Conservation (phyloP, 306 rosid genomes). For the Vigna angularis region DNA sequence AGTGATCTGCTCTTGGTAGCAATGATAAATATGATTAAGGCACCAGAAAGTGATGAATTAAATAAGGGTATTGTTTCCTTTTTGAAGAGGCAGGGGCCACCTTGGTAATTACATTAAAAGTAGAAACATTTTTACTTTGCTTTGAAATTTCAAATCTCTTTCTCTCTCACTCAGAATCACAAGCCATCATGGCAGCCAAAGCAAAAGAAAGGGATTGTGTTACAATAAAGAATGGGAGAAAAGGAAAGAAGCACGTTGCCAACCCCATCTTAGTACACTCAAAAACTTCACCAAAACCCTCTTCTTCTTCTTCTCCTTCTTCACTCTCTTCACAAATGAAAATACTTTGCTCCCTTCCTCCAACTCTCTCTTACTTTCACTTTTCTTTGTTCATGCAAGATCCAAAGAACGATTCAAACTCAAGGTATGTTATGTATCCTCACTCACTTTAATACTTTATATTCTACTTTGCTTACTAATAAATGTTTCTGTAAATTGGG, state of each 20-base stretch:
- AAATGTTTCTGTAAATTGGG: not conserved
- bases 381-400: slow-evolving; percentile 88
- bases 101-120: slow-evolving; percentile 59
- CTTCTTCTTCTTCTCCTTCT: slow-evolving; percentile 43
- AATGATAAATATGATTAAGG: slow-evolving; percentile 66
- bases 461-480: not conserved
- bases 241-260: slow-evolving; percentile 63
- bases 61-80: slow-evolving; percentile 41
- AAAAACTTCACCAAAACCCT: slow-evolving; percentile 41
- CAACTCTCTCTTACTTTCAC: slow-evolving; percentile 53
- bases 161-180: slow-evolving; percentile 48
- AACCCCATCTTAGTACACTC: slow-evolving; percentile 53
- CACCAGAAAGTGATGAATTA: slow-evolving; percentile 48
- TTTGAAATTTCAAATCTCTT: slow-evolving; percentile 58
- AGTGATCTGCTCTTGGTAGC: slow-evolving; percentile 51
- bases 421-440: slow-evolving; percentile 58
- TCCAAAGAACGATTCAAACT: slow-evolving; percentile 68
- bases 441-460: not conserved
- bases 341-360: slow-evolving; percentile 62
- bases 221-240: slow-evolving; percentile 65
- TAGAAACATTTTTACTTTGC: slow-evolving; percentile 60
- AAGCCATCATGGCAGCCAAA: slow-evolving; percentile 71
- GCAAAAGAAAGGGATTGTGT: slow-evolving; percentile 60
- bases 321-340: slow-evolving; percentile 70
- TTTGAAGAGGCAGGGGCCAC: slow-evolving; percentile 51